phyloP scores from a whole-genome alignment of 106 monocot species.

The Dendrobium officinale region DNA sequence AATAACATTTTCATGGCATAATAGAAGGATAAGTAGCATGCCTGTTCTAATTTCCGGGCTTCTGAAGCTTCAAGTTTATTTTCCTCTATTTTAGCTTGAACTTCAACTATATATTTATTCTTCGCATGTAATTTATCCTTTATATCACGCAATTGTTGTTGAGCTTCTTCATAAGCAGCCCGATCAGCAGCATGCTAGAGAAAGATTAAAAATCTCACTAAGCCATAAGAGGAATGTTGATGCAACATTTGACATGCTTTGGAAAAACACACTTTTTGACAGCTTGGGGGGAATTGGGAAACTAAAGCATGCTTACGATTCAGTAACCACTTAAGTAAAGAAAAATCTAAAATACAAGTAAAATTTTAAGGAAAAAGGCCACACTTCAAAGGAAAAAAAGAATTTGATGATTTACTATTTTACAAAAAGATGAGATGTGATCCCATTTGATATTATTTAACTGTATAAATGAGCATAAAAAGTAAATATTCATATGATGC shows the following conservation, averaged over 20 bases:
- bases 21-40: slow-evolving; percentile 15
- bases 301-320: background rate
- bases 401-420: background rate
- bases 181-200: slow-evolving; percentile 63
- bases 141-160: slow-evolving; percentile 55
- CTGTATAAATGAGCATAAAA: background rate
- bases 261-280: background rate
- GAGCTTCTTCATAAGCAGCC: slow-evolving; percentile 59
- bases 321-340: background rate
- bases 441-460: background rate
- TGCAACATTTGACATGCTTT: background rate
- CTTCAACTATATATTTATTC: slow-evolving; percentile 22
- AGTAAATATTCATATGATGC: background rate
- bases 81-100: slow-evolving; percentile 51
- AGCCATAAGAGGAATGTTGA: background rate
- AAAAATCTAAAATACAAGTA: background rate
- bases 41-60: slow-evolving; percentile 67
- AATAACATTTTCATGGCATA: background rate
- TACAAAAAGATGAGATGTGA: background rate
- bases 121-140: slow-evolving; percentile 44
- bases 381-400: background rate
- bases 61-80: slow-evolving; percentile 42
- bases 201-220: slow-evolving; percentile 3
- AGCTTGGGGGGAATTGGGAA: background rate
- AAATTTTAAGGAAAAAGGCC: background rate